A percentile compares a stretch with the other conserved stretches of the same genome.
These are phyloP conservation scores for Beauveria caledonica DNA, from an alignment of 2,329 filamentous ascomycete genomes.

Conservation along the genomic window DNA sequence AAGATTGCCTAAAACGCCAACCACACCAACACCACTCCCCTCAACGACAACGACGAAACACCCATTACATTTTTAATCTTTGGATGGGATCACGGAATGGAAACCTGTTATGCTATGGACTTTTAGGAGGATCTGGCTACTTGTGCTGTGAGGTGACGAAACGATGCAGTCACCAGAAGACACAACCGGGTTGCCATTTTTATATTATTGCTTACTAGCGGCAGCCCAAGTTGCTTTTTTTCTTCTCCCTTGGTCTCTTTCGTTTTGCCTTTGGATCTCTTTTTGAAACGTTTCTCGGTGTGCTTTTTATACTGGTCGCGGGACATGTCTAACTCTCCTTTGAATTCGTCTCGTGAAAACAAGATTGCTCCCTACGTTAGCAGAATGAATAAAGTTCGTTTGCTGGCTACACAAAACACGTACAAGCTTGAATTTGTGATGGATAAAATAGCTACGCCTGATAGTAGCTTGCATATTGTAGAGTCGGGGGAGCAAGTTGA, in stretches of 20 bases:
- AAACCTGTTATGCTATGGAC: background rate
- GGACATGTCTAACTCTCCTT: background rate
- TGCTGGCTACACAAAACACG: background rate
- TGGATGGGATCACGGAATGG: background rate
- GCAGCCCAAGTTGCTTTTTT: background rate
- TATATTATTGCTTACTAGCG: conserved; percentile 7
- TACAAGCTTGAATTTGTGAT: background rate
- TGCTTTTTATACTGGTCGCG: background rate
- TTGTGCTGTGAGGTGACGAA: conserved; percentile 10
- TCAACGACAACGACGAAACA: background rate
- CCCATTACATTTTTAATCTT: background rate
- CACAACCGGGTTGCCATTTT: conserved; percentile 1
- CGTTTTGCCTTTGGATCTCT: background rate
- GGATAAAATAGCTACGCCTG: background rate
- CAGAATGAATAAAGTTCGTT: background rate
- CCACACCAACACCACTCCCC: background rate
- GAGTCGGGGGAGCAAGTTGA: too few species aligned
- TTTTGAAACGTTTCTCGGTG: background rate
- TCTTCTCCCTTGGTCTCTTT: background rate
- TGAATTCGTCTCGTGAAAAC: background rate
- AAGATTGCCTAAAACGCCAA: background rate
- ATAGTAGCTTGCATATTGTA: too few species aligned
- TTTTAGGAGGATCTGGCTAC: conserved; percentile 6
- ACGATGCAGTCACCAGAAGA: conserved; percentile 5
- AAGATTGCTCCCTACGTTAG: background rate